Percentiles rank a stretch among this genome's conserved stretches.
Evolutionary conservation across 345 rosid species (phyloP).

Genomic region (Durio zibethinus): DNA sequence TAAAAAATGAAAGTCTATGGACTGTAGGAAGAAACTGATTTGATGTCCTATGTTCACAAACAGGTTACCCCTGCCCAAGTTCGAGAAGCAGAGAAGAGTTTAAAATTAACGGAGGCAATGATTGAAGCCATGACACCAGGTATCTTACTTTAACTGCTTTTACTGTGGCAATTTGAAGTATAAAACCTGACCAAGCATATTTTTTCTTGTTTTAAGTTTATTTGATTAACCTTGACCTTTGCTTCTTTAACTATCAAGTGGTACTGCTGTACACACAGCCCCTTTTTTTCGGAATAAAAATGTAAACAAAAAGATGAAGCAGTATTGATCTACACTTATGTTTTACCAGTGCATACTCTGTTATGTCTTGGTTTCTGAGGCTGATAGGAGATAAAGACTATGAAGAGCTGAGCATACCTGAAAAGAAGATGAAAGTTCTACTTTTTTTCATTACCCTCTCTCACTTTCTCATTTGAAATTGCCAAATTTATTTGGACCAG

Average conservation of each 20-base stretch:
- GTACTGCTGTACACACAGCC: neutral
- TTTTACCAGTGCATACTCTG: neutral
- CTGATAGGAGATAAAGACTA: neutral
- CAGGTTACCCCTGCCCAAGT: slow-evolving; percentile 90
- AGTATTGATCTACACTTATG: neutral
- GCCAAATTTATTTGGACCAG: neutral
- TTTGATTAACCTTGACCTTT: neutral
- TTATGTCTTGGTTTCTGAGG: neutral
- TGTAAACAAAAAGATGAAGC: neutral
- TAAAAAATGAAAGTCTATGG: neutral
- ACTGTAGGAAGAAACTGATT: neutral
- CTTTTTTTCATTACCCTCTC: neutral
- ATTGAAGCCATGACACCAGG: slow-evolving; percentile 98
- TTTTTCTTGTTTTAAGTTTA: neutral
- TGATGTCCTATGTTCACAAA: slow-evolving; percentile 13
- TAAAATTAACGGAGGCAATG: slow-evolving; percentile 80
- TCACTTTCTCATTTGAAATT: neutral
- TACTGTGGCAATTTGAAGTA: neutral
- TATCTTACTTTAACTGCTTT: slow-evolving; percentile 23
- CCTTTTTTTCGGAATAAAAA: neutral
- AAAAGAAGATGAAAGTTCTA: neutral
- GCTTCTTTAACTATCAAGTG: neutral
- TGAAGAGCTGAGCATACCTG: neutral
- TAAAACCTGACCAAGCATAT: slow-evolving; percentile 6
- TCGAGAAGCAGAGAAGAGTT: slow-evolving; percentile 92